Base-by-base conservation (phyloP, 2,329 filamentous ascomycete species). In the Paecilomyces sp. region DNA sequence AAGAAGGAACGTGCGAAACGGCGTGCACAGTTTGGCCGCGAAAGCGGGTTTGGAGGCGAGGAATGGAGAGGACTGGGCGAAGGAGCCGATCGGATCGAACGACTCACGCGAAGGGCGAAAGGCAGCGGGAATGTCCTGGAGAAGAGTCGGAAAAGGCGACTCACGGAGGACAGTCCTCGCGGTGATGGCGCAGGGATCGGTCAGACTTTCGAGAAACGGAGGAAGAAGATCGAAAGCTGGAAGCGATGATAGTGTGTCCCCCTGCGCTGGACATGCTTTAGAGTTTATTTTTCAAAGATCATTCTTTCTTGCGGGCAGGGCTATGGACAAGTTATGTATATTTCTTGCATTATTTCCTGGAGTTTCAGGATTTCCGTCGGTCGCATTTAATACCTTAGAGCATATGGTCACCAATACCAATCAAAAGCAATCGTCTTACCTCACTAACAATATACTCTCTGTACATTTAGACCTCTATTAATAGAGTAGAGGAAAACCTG, bases 61-160 rank as follows among this genome's bases (percentile, higher is more conserved):
- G 94, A 97, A 72, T 97, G 92, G 91, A 85, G 88, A 64, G 87
- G 89, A 28, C 79, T 99, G 53, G 91, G 90, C 59, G 88, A 92
- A 72, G 91, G 92, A 7, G 85, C 92, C 57, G 91, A 96, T 76
- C 83, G 93, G 53, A 96, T 97, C 74, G 88, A 92, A 67, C 83
- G 87, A 63, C 79, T 96, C 69, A 97, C 92, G 6, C 86, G 85
- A 74, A 84, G 85, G 70, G 90, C 86, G 73, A 81, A 80, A 61
- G 79, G 80, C 36, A 79, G 80, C 65, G 72, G 80, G 55, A 77
- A 82, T 65, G 83, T 84, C 0, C 70, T 91, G 65, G 92, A 96
- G 70, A 92, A 88, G 82, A 95, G 92, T 73, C 83, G 92, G 63
- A 97, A 97, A 82, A 84, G 92, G 66, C 83, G 83, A 28, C 80